Base-by-base conservation (phyloP, 2,329 filamentous ascomycete genomes). In the Neofusicoccum laricinum region DNA sequence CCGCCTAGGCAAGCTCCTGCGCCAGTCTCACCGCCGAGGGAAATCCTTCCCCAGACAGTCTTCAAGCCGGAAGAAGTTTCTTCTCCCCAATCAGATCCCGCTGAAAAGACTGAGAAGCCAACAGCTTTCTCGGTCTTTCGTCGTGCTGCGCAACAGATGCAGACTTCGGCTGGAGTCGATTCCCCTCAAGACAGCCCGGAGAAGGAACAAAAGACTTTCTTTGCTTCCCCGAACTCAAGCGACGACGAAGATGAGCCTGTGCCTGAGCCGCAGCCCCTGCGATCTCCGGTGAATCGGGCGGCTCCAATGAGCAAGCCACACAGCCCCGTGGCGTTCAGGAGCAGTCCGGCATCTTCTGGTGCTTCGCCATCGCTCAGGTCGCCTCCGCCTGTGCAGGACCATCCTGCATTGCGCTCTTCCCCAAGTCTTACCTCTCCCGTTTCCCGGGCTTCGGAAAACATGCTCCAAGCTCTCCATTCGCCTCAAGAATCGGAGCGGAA, bases 101-200 rank as follows among this genome's bases (percentile, higher is more conserved):
- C 48, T 15, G 38, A 53, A 4, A 34, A 36, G 19, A n/a, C 40
- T 21, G 61, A 45, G n/a, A 63, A 63, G 12, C 36, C 36, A 21
- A 43, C 61, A 2, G 75, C 79, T 4, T 79, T 81, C 66, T 80
- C 78, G 8, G 77, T 79, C 14, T 82, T 82, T 58, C 80, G 82
- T 64, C 73, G 75, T n/a, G 79, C 80, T 41, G 78, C 77, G 1
- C 77, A 70, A 51, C 76, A 80, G 62, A 77, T 81, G 71, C 69
- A 70, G 14, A 15, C 40, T 30, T n/a, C 34, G 21, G n/a, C 25
- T 36, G n/a, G 1, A n/a, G 41, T 36, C 2, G 55, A 59, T 17
- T 34, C 55, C 15, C 15, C 40, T 17, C n/a, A 58, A 32, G 53
- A 59, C 8, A 59, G 40, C 55, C 55, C 55, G n/a, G 32, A 59